Evolutionary conservation across 768 basidiomycete species (phyloP).

Genomic region (Rhizopogon roseolus): DNA sequence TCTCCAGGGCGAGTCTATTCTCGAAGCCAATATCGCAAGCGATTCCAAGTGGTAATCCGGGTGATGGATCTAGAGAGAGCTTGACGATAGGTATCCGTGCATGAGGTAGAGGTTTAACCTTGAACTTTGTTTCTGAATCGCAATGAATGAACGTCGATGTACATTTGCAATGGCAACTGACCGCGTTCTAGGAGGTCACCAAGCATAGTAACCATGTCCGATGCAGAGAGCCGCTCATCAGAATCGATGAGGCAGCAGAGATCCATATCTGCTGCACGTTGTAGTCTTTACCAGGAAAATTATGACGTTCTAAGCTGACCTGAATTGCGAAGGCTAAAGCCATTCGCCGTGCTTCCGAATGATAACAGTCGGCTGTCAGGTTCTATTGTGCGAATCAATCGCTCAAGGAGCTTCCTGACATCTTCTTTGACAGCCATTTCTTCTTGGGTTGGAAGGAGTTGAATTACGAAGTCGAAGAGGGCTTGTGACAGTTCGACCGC

Average conservation of each 20-base stretch:
- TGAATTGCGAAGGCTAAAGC: conserved; percentile 94
- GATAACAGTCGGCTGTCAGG: conserved; percentile 86
- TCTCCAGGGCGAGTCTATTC: conserved; percentile 94
- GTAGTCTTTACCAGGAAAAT: conserved; percentile 7
- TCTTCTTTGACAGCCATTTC: conserved; percentile 95
- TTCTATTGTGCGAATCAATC: conserved; percentile 92
- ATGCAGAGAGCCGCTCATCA: conserved; percentile 69
- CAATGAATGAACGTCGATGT: conserved; percentile 8
- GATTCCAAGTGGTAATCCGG: conserved; percentile 78
- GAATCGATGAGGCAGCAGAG: conserved; percentile 95
- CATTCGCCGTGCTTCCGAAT: conserved; percentile 96
- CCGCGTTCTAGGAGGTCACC: conserved; percentile 92
- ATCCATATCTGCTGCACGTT: conserved; percentile 79
- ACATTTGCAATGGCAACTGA: conserved; percentile 33
- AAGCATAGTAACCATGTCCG: conserved; percentile 91
- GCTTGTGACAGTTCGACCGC: conserved; percentile 80
- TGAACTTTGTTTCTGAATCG: conserved; percentile 82
- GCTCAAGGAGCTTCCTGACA: conserved; percentile 90
- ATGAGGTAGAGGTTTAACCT: conserved; percentile 93
- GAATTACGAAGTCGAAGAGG: conserved; percentile 90
- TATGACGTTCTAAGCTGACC: conserved; percentile 41
- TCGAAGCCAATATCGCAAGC: conserved; percentile 99
- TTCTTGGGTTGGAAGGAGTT: conserved; percentile 83
- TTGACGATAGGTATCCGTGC: conserved; percentile 99
- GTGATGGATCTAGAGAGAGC: conserved; percentile 84